phyloP scores from a whole-genome alignment of 768 basidiomycete genomes.

The Boletus patriciae region DNA sequence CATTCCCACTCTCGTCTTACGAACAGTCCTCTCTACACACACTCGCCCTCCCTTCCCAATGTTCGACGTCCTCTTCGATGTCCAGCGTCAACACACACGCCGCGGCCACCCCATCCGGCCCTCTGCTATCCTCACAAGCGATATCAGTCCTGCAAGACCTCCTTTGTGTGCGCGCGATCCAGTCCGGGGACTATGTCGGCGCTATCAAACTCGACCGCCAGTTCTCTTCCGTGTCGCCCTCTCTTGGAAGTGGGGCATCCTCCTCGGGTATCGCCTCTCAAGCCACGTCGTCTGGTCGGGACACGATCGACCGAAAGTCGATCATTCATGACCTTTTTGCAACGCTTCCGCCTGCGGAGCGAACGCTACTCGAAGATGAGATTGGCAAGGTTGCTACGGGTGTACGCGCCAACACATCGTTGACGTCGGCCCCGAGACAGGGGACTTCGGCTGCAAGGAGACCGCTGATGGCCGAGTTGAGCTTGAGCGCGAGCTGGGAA shows the following conservation, averaged over 20 bases:
- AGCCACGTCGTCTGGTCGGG: slow-evolving; percentile 24
- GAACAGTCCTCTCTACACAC: slow-evolving; percentile 60
- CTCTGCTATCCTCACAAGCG: slow-evolving; percentile 43
- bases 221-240: slow-evolving; percentile 48
- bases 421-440: slow-evolving; percentile 3
- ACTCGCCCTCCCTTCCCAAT: slow-evolving; percentile 54
- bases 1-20: slow-evolving; percentile 61
- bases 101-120: not conserved
- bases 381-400: slow-evolving; percentile 41
- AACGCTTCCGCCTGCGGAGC: slow-evolving; percentile 62
- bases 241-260: slow-evolving; percentile 10
- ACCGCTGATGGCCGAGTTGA: slow-evolving; percentile 31
- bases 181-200: slow-evolving; percentile 65
- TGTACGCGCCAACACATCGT: slow-evolving; percentile 14
- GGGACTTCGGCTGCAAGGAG: slow-evolving; percentile 18
- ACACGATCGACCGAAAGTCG: slow-evolving; percentile 49
- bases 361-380: slow-evolving; percentile 59
- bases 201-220: slow-evolving; percentile 75
- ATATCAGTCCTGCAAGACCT: slow-evolving; percentile 70
- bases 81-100: slow-evolving; percentile 4
- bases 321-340: slow-evolving; percentile 72
- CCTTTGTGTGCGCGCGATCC: slow-evolving; percentile 75
- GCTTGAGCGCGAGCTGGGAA: slow-evolving; percentile 67
- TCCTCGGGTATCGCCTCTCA: slow-evolving; percentile 28
- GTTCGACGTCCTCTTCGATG: slow-evolving; percentile 33